Conservation (phyloP, 768 basidiomycete species). For the Xerocomus spinulosus region DNA sequence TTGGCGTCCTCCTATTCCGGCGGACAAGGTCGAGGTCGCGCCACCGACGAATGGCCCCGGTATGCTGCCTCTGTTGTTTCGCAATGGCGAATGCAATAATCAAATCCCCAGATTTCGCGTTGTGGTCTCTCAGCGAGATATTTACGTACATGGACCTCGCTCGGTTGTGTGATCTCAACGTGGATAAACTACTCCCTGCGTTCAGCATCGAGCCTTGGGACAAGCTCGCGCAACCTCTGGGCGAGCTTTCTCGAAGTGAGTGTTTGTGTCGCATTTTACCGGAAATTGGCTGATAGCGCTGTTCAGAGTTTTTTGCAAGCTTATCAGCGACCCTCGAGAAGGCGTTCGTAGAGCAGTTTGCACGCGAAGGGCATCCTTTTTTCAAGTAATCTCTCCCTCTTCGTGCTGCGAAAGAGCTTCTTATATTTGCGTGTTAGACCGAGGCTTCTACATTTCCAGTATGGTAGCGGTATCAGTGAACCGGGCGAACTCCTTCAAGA, state of each 20-base stretch:
- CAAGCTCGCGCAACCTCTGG: slow-evolving; percentile 34
- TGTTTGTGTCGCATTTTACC: background rate
- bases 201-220: slow-evolving; percentile 42
- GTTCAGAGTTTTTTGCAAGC: slow-evolving; percentile 46
- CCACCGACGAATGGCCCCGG: slow-evolving; percentile 34
- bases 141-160: slow-evolving; percentile 70
- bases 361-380: slow-evolving; percentile 28
- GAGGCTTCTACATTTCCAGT: slow-evolving; percentile 52
- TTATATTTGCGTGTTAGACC: slow-evolving; percentile 16
- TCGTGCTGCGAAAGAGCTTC: background rate
- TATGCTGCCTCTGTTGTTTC: slow-evolving; percentile 18
- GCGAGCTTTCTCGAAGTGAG: slow-evolving; percentile 41
- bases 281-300: slow-evolving; percentile 11
- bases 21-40: slow-evolving; percentile 13
- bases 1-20: slow-evolving; percentile 31
- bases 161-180: slow-evolving; percentile 50
- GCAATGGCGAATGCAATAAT: background rate
- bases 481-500: slow-evolving; percentile 29
- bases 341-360: slow-evolving; percentile 36
- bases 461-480: slow-evolving; percentile 42
- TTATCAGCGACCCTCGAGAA: slow-evolving; percentile 44
- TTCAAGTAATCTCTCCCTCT: slow-evolving; percentile 21
- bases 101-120: slow-evolving; percentile 36
- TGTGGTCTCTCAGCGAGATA: slow-evolving; percentile 60
- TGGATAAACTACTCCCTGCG: slow-evolving; percentile 45